Conservation (phyloP, 78 protist species). For the Pelomyxa schiedti region DNA sequence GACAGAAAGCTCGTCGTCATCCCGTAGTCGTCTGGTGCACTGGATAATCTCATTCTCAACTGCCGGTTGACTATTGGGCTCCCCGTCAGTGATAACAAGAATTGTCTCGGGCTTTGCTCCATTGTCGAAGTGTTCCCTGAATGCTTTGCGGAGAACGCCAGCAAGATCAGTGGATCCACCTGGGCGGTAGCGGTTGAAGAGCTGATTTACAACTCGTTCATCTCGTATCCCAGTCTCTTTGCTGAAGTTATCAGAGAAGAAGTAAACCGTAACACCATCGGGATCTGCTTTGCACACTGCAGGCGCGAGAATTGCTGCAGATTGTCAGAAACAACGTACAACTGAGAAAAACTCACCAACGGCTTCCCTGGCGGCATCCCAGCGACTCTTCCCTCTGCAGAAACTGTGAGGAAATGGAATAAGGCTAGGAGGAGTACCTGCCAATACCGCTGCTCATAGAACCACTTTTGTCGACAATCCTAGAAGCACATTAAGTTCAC, state of each 20-base stretch:
- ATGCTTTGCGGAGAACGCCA: slow-evolving; percentile 35
- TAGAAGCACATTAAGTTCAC: too few species aligned
- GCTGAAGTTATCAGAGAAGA: slow-evolving; percentile 14
- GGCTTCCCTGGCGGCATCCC: neutral
- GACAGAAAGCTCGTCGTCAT: slow-evolving; percentile 47
- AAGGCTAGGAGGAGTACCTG: slow-evolving; percentile 14
- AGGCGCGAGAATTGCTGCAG: too few species aligned
- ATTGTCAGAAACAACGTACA: neutral
- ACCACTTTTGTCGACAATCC: slow-evolving; percentile 21
- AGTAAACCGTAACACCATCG: slow-evolving; percentile 32
- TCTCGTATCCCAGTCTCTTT: slow-evolving; percentile 14
- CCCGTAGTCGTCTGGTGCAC: slow-evolving; percentile 7
- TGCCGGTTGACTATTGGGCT: slow-evolving; percentile 25
- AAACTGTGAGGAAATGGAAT: slow-evolving; percentile 29
- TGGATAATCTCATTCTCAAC: slow-evolving; percentile 8
- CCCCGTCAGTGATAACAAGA: slow-evolving; percentile 52
- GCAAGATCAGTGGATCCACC: slow-evolving; percentile 44
- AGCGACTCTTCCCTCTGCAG: slow-evolving; percentile 4
- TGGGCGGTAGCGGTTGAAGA: slow-evolving; percentile 34
- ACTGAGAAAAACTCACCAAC: neutral
- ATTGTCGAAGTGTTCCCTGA: slow-evolving; percentile 17
- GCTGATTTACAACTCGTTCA: slow-evolving; percentile 4
- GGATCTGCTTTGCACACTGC: slow-evolving; percentile 1
- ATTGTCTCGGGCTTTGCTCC: slow-evolving; percentile 32
- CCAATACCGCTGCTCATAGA: slow-evolving; percentile 24